Evolutionary conservation across 192 early-diverging fungal genomes (phyloP), one percentile per base, ranked within the genome.

Genomic region (Nowakowskiella sp.): DNA sequence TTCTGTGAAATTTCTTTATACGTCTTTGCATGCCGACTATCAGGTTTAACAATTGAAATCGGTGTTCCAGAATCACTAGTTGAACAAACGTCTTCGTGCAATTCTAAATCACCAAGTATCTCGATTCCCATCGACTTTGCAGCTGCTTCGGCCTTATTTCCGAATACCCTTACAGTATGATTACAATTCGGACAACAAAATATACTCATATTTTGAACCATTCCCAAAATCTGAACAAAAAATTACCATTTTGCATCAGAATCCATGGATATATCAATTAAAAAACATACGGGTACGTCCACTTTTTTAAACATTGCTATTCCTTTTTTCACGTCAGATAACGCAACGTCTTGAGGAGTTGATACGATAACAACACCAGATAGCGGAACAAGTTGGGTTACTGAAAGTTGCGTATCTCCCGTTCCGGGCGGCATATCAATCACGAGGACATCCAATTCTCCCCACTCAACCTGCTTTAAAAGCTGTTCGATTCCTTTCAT

Each of bases 401-500:
- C 83, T 4, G 88, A 84, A 44, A 94, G 57, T 63, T 91, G 89
- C 1, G 80, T 81, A 58, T 94, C 91, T n/a, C 90, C 90, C 1
- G 91, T 94, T 4, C 91, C 91, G 19, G 91, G 91, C 19, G 91
- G 91, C 81, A 90, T 84, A 53, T 94, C 91, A 49, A 94, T 82
- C 13, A 94, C 84, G 19, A 94, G 55, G 3, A 87, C 56, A 61
- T 94, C 91, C 23, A 87, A 42, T 1, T 68, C 65, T 6, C 61
- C 67, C 91, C 91, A 94, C 7, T 87, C 78, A 28, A 90, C 87
- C 58, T 91, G 80, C 57, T 86, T 77, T 49, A 94, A 51, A 28
- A 94, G 67, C 57, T 92, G 89, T 52, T 94, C 83, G 28, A 94
- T 55, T 0, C 87, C 87, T 60, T 93, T 93, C 89, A 91, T 93